Conservation (phyloP, 148 eudicot genomes). For the Silene conica region DNA sequence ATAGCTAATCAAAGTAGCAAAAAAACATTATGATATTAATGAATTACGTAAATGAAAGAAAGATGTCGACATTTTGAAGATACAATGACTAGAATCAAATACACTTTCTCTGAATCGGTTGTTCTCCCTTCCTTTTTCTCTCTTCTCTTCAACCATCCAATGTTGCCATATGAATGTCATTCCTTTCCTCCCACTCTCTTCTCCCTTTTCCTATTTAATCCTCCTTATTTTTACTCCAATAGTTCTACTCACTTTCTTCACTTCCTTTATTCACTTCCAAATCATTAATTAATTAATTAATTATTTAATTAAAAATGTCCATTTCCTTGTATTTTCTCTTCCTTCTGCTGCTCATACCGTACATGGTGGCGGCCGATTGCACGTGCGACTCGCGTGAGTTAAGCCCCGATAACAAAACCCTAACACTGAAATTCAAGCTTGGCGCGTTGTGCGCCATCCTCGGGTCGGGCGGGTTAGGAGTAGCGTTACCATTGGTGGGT, state of each 20-base stretch:
- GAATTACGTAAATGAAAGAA: too few relatives aligned
- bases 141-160: conserved; percentile 26
- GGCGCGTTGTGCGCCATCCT: conserved; percentile 58
- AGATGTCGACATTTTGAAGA: conserved; percentile 22
- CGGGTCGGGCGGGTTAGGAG: conserved; percentile 51
- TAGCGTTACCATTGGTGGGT: conserved; percentile 50
- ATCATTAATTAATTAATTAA: neutral
- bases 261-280: too few relatives aligned
- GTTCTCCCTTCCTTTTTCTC: conserved; percentile 20
- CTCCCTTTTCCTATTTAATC: neutral
- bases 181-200: neutral
- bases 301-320: neutral
- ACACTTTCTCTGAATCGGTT: neutral
- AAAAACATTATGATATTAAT: too few relatives aligned
- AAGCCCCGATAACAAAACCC: conserved; percentile 16
- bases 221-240: neutral
- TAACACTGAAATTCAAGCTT: conserved; percentile 43
- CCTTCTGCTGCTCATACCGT: conserved; percentile 12
- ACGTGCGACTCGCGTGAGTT: conserved; percentile 26
- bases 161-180: conserved; percentile 19
- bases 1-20: too few relatives aligned
- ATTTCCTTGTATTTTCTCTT: neutral
- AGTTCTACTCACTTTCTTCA: too few relatives aligned
- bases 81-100: neutral
- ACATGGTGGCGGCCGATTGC: conserved; percentile 32